Evolutionary conservation across 192 early-diverging fungal species (phyloP), one percentile per base, ranked within the genome.

Genomic region (Entophlyctis luteolus): DNA sequence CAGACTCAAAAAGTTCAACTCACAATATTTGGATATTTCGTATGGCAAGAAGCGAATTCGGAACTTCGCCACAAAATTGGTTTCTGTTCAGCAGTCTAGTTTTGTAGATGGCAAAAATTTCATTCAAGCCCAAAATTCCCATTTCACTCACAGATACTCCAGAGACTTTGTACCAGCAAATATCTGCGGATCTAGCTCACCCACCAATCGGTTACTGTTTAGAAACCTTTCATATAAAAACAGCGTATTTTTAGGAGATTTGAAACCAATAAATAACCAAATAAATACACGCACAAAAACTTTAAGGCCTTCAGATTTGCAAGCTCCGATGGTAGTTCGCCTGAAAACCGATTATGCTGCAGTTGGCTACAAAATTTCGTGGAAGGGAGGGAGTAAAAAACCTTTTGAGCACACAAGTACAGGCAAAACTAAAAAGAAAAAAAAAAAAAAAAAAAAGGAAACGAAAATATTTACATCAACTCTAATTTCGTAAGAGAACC

Each of bases 141-240:
- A n/a, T n/a, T n/a, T n/a, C n/a, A n/a, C 55, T 2, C 27, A 60
- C 59, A 60, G 31, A 29, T 60, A 60, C 47, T 60, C 59, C 39
- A 60, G 27, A 14, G 35, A 25, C 39, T 46, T 60, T 10, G 47
- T 28, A 18, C 31, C 31, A 6, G 59, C 29, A 60, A 60, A 60
- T 29, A 60, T 18, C 2, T 37, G 10, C 2, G 25, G 39, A 45
- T 18, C 10, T 12, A 60, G 39, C 59, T 60, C 59, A 28, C 59
- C 59, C 25, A 60, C 31, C 8, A 60, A 27, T 46, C 59, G 2
- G 31, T 60, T 60, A 29, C 59, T 60, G 39, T 60, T 60, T 23
- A 60, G 31, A 29, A 60, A 60, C 27, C 55, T 57, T 36, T 14
- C 14, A 34, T 0, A n/a, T n/a, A n/a, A n/a, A n/a, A n/a, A n/a